Base-by-base conservation (phyloP, 1,284 basidiomycete species). In the Takashimella tepidaria region DNA sequence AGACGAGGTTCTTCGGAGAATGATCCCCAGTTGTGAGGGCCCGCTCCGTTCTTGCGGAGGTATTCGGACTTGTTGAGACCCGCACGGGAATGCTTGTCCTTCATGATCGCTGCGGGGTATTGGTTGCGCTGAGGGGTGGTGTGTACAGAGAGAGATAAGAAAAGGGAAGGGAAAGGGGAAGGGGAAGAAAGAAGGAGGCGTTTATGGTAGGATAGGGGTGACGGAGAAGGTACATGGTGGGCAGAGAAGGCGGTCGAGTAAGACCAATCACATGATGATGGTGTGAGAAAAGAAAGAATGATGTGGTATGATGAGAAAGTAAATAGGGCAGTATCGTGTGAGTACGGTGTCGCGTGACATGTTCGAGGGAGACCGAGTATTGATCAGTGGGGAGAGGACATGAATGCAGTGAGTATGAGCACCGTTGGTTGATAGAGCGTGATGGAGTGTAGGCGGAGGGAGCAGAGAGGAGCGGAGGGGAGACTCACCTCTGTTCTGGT, bases 11-110 rank as follows among this genome's bases (percentile, higher is more conserved):
- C 85, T 63, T 88, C 79, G 13, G 74, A 74, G 63, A 88, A 72
- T 49, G 80, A 81, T 56, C 89, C 89, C 89, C 89, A 92, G 77
- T 88, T 89, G 77, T 90, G 84, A 3, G 80, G 78, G 41, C 89
- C 89, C 41, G 82, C 83, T 52, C 89, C 89, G 60, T 82, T 79
- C 79, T 92, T 92, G 74, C 84, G 86, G 52, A 54, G 49, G 10
- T 49, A 47, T 50, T 88, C 70, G 58, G 80, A 81, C 72, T 83
- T 83, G 80, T 84, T 83, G 55, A 86, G 80, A 49, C 88, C 89
- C 37, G 83, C 82, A 72, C 84, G 85, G 67, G 86, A 85, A 77
- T 85, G 76, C 55, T 72, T 67, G 78, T 92, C 89, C 77, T 84
- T 86, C 61, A 80, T 63, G 66, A 89, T 74, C 44, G 89, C 89